These are phyloP conservation scores for Colletotrichum plurivorum DNA, from an alignment of 2,329 filamentous ascomycete genomes.

Conservation along the genomic window DNA sequence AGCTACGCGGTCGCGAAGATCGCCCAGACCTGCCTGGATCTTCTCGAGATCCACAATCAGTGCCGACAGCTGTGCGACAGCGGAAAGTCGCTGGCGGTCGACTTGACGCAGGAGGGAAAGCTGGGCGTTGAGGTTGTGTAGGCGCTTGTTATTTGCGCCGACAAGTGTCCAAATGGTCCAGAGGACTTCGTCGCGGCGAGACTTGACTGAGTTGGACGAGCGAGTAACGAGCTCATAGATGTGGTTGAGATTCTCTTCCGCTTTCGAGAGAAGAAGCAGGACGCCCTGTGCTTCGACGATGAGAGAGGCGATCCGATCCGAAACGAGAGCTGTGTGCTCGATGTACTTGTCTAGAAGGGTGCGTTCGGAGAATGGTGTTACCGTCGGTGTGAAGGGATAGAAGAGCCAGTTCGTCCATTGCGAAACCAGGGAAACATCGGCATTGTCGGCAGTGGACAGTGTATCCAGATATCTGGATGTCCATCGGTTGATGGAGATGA, in stretches of 20 bases:
- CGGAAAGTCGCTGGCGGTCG: slow-evolving; percentile 74
- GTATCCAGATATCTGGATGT: slow-evolving; percentile 78
- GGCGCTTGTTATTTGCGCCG: slow-evolving; percentile 74
- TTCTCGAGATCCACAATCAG: slow-evolving; percentile 81
- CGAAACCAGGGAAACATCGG: slow-evolving; percentile 54
- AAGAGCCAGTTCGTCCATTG: slow-evolving; percentile 62
- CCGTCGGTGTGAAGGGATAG: slow-evolving; percentile 73
- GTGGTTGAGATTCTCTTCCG: slow-evolving; percentile 77
- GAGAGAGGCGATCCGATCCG: slow-evolving; percentile 76
- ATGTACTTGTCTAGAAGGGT: slow-evolving; percentile 81
- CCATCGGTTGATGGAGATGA: slow-evolving; percentile 83
- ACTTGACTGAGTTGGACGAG: slow-evolving; percentile 71
- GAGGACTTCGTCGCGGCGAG: slow-evolving; percentile 75
- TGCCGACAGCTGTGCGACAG: slow-evolving; percentile 76
- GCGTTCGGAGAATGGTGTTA: slow-evolving; percentile 67
- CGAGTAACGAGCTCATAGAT: slow-evolving; percentile 79
- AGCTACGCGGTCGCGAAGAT: slow-evolving; percentile 79
- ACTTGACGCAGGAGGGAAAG: slow-evolving; percentile 76
- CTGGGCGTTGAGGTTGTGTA: slow-evolving; percentile 74
- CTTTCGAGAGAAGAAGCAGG: slow-evolving; percentile 73
- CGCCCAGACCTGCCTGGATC: slow-evolving; percentile 79
- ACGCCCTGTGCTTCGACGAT: slow-evolving; percentile 80
- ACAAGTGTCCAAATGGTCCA: slow-evolving; percentile 81
- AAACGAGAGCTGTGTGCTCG: slow-evolving; percentile 77
- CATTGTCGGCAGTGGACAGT: slow-evolving; percentile 57